Base-by-base conservation (phyloP, 495 filamentous ascomycete species). In the Penicillium tannophilum region DNA sequence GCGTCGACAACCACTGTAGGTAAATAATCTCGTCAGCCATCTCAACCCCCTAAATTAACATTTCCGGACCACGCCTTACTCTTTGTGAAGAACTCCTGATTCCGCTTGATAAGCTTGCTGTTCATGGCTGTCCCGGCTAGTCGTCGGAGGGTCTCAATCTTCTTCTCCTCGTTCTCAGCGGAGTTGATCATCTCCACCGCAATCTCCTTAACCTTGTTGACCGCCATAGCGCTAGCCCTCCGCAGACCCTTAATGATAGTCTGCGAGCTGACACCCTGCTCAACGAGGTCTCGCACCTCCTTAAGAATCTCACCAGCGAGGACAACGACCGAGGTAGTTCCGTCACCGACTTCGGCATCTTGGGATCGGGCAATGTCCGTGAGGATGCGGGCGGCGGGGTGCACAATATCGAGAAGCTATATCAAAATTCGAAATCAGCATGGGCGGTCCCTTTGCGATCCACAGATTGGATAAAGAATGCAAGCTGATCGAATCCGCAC, bases 191-290 rank as follows among this genome's bases (percentile, higher is more conserved):
- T 96, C 74, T 87, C 89, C 58, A 97, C 86, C 28, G 91, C 88
- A 77, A 98, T 98, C 75, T 98, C 94, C 83, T 92, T 95, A 66
- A 98, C 89, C 81, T 97, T 97, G 79, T 97, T 97, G 71, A 97
- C 93, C 4, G 94, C 94, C 88, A 98, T 93, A 55, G 81, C 77
- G 35, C 88, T 89, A 26, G 93, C 90, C 77, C 89, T 90, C 77
- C 94, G 85, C 63, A 97, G 82, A 64, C 92, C 94, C 84, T 97
- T 98, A 72, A 97, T 90, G 72, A 98, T 97, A 46, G 90, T 90
- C 81, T 97, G 94, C 67, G 93, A 90, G 80, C 94, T 97, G 65
- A 98, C 91, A 52, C 94, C 94, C 74, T 94, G 90, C 77, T 98
- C 94, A 42, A 98, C 95, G 66, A 90, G 86, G 67, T 96, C 92